Percentiles rank a stretch among this genome's conserved stretches.
Evolutionary conservation across 2,329 filamentous ascomycete species (phyloP).

Genomic region (Leptoxyphium fumago): DNA sequence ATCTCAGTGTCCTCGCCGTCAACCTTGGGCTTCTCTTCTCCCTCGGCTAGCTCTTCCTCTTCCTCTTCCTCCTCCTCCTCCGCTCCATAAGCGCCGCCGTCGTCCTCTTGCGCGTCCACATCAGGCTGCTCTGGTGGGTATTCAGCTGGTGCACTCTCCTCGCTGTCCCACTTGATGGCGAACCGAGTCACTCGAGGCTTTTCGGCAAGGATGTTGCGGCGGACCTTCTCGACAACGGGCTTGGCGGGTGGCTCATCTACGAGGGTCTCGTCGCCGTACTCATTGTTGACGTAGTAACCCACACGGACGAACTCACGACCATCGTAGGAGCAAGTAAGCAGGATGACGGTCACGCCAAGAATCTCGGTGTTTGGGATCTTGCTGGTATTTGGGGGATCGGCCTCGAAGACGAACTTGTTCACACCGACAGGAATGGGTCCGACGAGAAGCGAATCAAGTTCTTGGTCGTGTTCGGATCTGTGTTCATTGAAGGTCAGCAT

Average conservation of each 20-base stretch:
- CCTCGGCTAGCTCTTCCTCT: slow-evolving; percentile 47
- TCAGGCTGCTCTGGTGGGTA: slow-evolving; percentile 97
- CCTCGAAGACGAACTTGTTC: slow-evolving; percentile 98
- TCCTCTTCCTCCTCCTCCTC: slow-evolving; percentile 66
- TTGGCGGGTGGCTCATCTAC: slow-evolving; percentile 80
- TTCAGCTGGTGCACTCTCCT: slow-evolving; percentile 87
- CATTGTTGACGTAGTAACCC: slow-evolving; percentile 99
- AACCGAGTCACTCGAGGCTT: slow-evolving; percentile 96
- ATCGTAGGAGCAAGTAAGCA: slow-evolving; percentile 93
- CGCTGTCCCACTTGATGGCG: slow-evolving; percentile 99
- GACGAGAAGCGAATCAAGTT: slow-evolving; percentile 91
- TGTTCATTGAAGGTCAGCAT: not conserved
- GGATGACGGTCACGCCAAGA: slow-evolving; percentile 89
- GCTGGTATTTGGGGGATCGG: slow-evolving; percentile 76
- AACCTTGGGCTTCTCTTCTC: slow-evolving; percentile 23
- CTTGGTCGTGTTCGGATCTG: slow-evolving; percentile 93
- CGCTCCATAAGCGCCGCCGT: slow-evolving; percentile 71
- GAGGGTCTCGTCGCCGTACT: slow-evolving; percentile 87
- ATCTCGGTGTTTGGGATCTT: slow-evolving; percentile 92
- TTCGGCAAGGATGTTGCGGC: slow-evolving; percentile 83
- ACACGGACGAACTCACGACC: slow-evolving; percentile 93
- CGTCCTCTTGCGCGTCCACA: slow-evolving; percentile 72
- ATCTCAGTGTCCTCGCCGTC: slow-evolving; percentile 58
- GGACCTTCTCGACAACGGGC: slow-evolving; percentile 81
- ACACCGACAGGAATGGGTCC: slow-evolving; percentile 94